These are phyloP conservation scores for Neurospora sp. DNA, from an alignment of 495 filamentous ascomycete genomes.

Conservation along the genomic window DNA sequence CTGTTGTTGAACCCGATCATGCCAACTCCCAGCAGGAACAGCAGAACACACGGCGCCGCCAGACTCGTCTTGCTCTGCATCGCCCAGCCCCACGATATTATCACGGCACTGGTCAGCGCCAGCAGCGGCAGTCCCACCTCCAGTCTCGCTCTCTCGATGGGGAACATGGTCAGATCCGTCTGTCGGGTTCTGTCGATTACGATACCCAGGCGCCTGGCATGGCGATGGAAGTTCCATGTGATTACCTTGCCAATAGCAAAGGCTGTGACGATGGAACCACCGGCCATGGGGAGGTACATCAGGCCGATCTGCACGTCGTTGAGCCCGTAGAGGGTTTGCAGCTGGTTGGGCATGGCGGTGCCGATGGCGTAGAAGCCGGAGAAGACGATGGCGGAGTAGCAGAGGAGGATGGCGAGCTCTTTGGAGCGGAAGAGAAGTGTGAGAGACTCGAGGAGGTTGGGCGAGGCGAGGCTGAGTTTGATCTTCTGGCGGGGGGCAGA, in stretches of 20 bases:
- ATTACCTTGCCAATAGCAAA: slow-evolving; percentile 42
- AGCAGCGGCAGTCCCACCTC: slow-evolving; percentile 44
- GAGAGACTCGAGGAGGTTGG: slow-evolving; percentile 52
- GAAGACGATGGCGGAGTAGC: slow-evolving; percentile 46
- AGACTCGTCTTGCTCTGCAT: slow-evolving; percentile 26
- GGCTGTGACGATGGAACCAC: slow-evolving; percentile 51
- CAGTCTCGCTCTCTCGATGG: slow-evolving; percentile 56
- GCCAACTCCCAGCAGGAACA: slow-evolving; percentile 42
- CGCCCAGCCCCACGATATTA: slow-evolving; percentile 50
- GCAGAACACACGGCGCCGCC: slow-evolving; percentile 31
- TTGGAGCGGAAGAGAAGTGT: slow-evolving; percentile 45
- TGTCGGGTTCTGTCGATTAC: slow-evolving; percentile 33
- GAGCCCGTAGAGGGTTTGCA: slow-evolving; percentile 43
- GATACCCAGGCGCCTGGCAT: slow-evolving; percentile 31
- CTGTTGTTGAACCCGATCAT: slow-evolving; percentile 41
- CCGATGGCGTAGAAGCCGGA: slow-evolving; percentile 52
- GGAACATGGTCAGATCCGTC: slow-evolving; percentile 44
- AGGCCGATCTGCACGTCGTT: slow-evolving; percentile 49
- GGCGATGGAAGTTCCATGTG: slow-evolving; percentile 43
- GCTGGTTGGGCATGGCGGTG: slow-evolving; percentile 37
- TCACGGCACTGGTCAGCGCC: slow-evolving; percentile 22
- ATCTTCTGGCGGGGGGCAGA: neutral
- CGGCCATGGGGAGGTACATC: slow-evolving; percentile 45
- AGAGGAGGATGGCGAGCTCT: slow-evolving; percentile 48
- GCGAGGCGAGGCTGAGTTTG: slow-evolving; percentile 32